Percentiles rank a stretch among this genome's conserved stretches.
phyloP scores from a whole-genome alignment of 352 stramenopile species.

The Aphanomyces cochlioides region DNA sequence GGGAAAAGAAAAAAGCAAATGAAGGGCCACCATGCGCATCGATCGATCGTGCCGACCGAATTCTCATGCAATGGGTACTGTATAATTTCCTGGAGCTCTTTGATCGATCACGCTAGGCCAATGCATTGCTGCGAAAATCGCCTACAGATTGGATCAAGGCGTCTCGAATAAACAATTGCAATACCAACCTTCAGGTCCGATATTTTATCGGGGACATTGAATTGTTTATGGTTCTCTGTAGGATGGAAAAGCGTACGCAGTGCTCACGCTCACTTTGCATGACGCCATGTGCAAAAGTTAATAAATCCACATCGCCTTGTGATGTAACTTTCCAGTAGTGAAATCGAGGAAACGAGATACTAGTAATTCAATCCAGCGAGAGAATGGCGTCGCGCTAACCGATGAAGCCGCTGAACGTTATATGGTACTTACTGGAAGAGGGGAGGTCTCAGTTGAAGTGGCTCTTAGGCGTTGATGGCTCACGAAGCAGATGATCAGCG shows the following conservation, averaged over 20 bases:
- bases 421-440: slow-evolving; percentile 36
- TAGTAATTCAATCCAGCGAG: slow-evolving; percentile 53
- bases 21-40: slow-evolving; percentile 31
- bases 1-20: background rate
- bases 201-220: background rate
- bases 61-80: slow-evolving; percentile 64
- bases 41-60: slow-evolving; percentile 59
- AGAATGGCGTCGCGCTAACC: slow-evolving; percentile 76
- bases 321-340: slow-evolving; percentile 25
- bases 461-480: slow-evolving; percentile 34
- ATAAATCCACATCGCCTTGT: slow-evolving; percentile 29
- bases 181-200: slow-evolving; percentile 45
- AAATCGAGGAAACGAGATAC: slow-evolving; percentile 35
- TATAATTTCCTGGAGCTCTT: background rate
- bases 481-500: slow-evolving; percentile 50
- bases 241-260: slow-evolving; percentile 51
- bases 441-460: slow-evolving; percentile 26
- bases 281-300: slow-evolving; percentile 54
- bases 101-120: slow-evolving; percentile 27
- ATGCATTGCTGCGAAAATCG: slow-evolving; percentile 49
- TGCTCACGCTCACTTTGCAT: slow-evolving; percentile 64
- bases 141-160: slow-evolving; percentile 48
- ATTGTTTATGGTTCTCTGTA: background rate
- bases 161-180: slow-evolving; percentile 58
- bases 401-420: slow-evolving; percentile 76